Evolutionary conservation across 2,329 filamentous ascomycete genomes (phyloP).

Genomic region (Clonostachys solani): DNA sequence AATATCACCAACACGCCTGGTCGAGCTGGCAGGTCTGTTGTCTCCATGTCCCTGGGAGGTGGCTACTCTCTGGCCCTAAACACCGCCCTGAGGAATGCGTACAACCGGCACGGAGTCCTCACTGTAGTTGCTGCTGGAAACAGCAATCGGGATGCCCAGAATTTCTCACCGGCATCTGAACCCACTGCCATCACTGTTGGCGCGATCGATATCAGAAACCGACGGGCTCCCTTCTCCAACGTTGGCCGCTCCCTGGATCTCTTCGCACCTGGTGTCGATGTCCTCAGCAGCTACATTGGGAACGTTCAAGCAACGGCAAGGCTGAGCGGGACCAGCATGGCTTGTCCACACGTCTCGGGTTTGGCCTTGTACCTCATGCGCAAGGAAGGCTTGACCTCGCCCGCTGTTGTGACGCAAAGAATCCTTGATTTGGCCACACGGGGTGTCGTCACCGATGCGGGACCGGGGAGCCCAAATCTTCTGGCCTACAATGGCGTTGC

Average conservation of each 20-base stretch:
- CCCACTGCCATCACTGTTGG: constrained; percentile 48
- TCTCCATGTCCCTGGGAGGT: constrained; percentile 53
- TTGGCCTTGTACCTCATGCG: constrained; percentile 40
- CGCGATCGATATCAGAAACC: constrained; percentile 33
- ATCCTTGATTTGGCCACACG: constrained; percentile 35
- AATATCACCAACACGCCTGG: constrained; percentile 33
- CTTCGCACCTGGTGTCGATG: constrained; percentile 42
- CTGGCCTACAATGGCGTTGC: constrained; percentile 46
- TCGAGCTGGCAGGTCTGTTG: constrained; percentile 37
- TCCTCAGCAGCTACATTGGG: constrained; percentile 44
- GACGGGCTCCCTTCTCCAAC: constrained; percentile 41
- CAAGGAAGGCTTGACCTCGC: constrained; percentile 24
- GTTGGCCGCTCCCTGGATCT: constrained; percentile 43
- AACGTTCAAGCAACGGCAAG: constrained; percentile 34
- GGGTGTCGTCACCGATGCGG: constrained; percentile 29
- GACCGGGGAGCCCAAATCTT: constrained; percentile 37
- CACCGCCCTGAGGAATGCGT: constrained; percentile 40
- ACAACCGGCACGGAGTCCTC: constrained; percentile 37
- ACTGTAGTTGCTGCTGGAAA: constrained; percentile 54
- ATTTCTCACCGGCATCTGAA: constrained; percentile 42
- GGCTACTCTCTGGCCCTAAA: constrained; percentile 40
- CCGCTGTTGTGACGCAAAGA: constrained; percentile 26
- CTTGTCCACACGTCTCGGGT: constrained; percentile 56
- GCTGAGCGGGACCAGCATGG: constrained; percentile 60
- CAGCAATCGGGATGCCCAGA: constrained; percentile 25